Evolutionary conservation across 495 filamentous ascomycete species (phyloP).

Genomic region (Xylaria cubensis): DNA sequence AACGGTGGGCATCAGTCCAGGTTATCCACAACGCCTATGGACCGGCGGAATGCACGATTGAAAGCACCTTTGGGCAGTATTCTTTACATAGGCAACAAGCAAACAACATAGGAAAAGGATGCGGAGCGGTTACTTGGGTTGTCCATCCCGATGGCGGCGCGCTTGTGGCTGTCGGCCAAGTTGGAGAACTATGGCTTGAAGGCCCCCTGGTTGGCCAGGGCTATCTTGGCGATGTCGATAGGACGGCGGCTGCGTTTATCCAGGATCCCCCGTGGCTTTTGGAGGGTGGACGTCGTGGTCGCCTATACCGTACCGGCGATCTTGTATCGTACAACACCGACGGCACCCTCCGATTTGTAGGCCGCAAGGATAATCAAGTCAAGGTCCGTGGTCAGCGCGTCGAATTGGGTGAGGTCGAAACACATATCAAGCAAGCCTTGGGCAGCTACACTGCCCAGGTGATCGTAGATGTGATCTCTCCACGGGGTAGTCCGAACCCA

Average conservation of each 20-base stretch:
- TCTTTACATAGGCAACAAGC: background rate
- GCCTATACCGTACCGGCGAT: slow-evolving; percentile 44
- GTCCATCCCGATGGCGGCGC: slow-evolving; percentile 56
- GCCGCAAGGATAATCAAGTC: slow-evolving; percentile 37
- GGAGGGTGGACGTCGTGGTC: background rate
- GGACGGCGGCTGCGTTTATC: slow-evolving; percentile 7
- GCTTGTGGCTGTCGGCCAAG: slow-evolving; percentile 51
- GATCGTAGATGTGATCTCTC: no score
- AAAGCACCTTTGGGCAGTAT: background rate
- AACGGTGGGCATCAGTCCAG: background rate
- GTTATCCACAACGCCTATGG: slow-evolving; percentile 39
- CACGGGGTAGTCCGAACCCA: no score
- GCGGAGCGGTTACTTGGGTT: slow-evolving; percentile 46
- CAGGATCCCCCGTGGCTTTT: background rate
- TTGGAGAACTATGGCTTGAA: slow-evolving; percentile 47
- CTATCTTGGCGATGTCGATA: background rate
- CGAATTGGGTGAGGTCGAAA: slow-evolving; percentile 37
- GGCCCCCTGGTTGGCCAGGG: slow-evolving; percentile 29
- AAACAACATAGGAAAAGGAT: background rate
- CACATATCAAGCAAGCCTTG: background rate
- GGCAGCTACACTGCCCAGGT: no score
- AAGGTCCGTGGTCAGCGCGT: slow-evolving; percentile 37
- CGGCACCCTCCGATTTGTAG: slow-evolving; percentile 28
- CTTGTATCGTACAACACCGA: slow-evolving; percentile 42
- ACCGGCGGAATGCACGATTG: slow-evolving; percentile 49